Conservation (phyloP, 208 protist species). For the Trypanosoma boissoni region DNA sequence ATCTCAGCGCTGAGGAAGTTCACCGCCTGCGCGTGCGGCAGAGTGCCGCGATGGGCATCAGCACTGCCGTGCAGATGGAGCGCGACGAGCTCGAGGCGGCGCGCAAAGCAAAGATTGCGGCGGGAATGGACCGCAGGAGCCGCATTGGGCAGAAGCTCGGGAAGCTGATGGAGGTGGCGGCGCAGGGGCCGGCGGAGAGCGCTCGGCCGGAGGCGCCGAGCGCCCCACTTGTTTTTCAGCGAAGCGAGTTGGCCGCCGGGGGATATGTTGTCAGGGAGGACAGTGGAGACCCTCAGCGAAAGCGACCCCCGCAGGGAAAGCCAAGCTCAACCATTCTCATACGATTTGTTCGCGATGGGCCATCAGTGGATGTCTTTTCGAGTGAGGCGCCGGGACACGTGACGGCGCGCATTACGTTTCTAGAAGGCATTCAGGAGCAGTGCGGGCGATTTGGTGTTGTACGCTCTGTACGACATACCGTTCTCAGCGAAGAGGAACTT, state of each 20-base stretch:
- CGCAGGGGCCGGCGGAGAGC: not conserved
- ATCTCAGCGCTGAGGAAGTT: constrained; percentile 70
- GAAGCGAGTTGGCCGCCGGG: constrained; percentile 54
- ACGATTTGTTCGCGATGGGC: constrained; percentile 34
- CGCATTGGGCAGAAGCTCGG: constrained; percentile 57
- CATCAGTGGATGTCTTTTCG: constrained; percentile 15
- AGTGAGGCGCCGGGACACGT: not conserved
- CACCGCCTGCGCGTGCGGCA: constrained; percentile 62
- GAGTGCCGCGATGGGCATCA: constrained; percentile 69
- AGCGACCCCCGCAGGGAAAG: constrained; percentile 34
- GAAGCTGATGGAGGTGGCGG: constrained; percentile 35
- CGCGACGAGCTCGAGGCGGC: constrained; percentile 57
- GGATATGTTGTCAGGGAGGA: constrained; percentile 59
- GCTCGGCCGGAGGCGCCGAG: not conserved
- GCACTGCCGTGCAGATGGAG: constrained; percentile 62
- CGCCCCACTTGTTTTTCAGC: constrained; percentile 63
- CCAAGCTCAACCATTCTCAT: constrained; percentile 81
- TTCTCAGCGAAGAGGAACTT: constrained; percentile 27
- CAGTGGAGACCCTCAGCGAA: not conserved
- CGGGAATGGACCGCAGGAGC: constrained; percentile 55
- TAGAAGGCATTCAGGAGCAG: constrained; percentile 33
- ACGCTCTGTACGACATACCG: constrained; percentile 35
- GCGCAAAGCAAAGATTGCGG: constrained; percentile 48
- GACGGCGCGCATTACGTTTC: constrained; percentile 12
- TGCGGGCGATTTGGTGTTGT: constrained; percentile 63